These are phyloP conservation scores for Zelopaecilomyces penicillatus DNA, from an alignment of 2,329 filamentous ascomycete species.

Conservation along the genomic window DNA sequence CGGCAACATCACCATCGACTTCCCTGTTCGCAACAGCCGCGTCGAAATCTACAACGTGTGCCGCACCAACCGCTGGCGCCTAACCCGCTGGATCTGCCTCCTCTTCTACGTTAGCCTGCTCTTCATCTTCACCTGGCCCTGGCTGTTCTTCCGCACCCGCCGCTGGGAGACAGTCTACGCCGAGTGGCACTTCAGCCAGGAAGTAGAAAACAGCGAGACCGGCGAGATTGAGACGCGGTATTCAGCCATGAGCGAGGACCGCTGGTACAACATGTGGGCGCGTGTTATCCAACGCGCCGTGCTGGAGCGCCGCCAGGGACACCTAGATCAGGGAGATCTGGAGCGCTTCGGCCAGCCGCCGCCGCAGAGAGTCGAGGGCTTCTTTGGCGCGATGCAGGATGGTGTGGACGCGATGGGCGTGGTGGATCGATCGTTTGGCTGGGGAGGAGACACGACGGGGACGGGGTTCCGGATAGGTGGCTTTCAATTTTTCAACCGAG, in stretches of 20 bases:
- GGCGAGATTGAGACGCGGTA: constrained; percentile 35
- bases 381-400: constrained; percentile 38
- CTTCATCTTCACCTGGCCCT: constrained; percentile 64
- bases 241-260: constrained; percentile 44
- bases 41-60: constrained; percentile 58
- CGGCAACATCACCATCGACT: constrained; percentile 49
- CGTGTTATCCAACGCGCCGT: constrained; percentile 52
- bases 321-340: constrained; percentile 51
- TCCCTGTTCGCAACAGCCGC: constrained; percentile 47
- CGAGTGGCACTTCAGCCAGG: constrained; percentile 42
- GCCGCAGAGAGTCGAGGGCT: constrained; percentile 28
- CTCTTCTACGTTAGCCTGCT: constrained; percentile 59
- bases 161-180: constrained; percentile 56
- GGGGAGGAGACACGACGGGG: constrained; percentile 28
- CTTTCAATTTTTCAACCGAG: too few relatives aligned
- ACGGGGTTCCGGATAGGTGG: neutral
- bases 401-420: constrained; percentile 43
- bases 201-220: constrained; percentile 20
- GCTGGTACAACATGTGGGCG: constrained; percentile 57
- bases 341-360: constrained; percentile 23
- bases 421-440: constrained; percentile 46
- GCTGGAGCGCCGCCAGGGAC: constrained; percentile 45
- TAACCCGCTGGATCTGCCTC: constrained; percentile 54
- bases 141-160: constrained; percentile 58
- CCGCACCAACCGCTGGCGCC: constrained; percentile 55